A percentile compares a stretch with the other conserved stretches of the same genome.
Conservation (phyloP, 441 rosid species). For the Euphorbia celastroides region DNA sequence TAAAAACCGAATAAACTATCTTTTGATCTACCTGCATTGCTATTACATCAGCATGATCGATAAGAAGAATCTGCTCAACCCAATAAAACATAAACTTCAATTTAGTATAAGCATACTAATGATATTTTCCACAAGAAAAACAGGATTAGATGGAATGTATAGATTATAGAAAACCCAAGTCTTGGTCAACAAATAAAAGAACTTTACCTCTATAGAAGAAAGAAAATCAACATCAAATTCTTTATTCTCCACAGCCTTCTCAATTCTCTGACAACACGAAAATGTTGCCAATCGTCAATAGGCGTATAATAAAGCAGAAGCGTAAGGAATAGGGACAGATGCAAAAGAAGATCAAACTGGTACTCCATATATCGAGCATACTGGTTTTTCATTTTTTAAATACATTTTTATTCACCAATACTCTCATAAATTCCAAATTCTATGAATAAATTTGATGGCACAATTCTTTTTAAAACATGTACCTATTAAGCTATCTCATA, state of each 20-base stretch:
- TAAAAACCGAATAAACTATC: conserved; percentile 19
- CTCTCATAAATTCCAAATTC: background rate
- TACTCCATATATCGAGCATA: background rate
- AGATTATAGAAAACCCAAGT: conserved; percentile 10
- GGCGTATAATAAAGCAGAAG: background rate
- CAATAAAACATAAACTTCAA: conserved; percentile 18
- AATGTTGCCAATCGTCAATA: conserved; percentile 9
- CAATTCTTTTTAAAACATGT: too few species aligned
- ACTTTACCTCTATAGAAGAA: conserved; percentile 83
- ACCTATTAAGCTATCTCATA: background rate
- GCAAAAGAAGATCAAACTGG: background rate
- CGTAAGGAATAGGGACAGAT: background rate
- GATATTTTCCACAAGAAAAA: background rate
- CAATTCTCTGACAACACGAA: conserved; percentile 59
- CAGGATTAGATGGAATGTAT: background rate
- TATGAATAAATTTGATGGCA: background rate
- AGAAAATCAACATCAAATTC: conserved; percentile 80
- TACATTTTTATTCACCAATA: too few species aligned
- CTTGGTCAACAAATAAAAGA: conserved; percentile 1
- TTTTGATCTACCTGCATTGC: conserved; percentile 72
- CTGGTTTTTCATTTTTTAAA: background rate
- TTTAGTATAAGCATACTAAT: conserved; percentile 14
- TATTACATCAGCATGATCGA: conserved; percentile 93
- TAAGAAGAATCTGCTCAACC: conserved; percentile 64
- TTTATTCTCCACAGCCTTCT: conserved; percentile 50